Evolutionary conservation across 805 yeast species (phyloP), one percentile per base, ranked within the genome.

Genomic region (Metschnikowia arizonensis): DNA sequence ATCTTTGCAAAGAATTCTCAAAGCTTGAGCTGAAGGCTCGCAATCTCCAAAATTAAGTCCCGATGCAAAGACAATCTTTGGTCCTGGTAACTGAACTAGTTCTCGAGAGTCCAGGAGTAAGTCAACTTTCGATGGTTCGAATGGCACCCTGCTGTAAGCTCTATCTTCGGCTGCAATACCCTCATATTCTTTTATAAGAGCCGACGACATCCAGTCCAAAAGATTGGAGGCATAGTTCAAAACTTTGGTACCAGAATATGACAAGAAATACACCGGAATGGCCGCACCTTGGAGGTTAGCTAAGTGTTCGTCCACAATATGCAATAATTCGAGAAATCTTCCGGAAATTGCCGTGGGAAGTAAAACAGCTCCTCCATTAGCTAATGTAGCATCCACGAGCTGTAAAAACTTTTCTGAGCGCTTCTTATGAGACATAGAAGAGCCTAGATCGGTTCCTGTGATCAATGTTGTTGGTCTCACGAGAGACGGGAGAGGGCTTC

Each of bases 191-290:
- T 85, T 84, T 21, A 87, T 77, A n/a, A 89, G 76, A n/a, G 83
- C 76, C 0, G 91, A 78, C 0, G 95, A 82, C 89, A 93, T 85
- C 98, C 98, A 93, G 67, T 93, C 99, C 24, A 91, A 66, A 83
- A 93, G 85, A 45, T 89, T 85, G 11, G 88, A 79, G 0, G 97
- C 96, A 59, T 85, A 88, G 21, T 84, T 77, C 46, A 93, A 63
- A 3, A 84, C 75, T 57, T 91, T 81, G 3, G 88, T 79, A 21
- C 93, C 95, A 0, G 89, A 82, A 55, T 81, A 82, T 3, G 95
- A 81, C n/a, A 86, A 66, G 46, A 88, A 73, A 28, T 86, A 69
- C 8, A 93, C 81, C 0, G 96, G 96, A 10, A 82, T 76, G 9
- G 81, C 77, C 23, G 74, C 70, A 31, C 76, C 74, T 50, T 67